Evolutionary conservation across 345 rosid species (phyloP).

Genomic region (Capsella bursapastoris): DNA sequence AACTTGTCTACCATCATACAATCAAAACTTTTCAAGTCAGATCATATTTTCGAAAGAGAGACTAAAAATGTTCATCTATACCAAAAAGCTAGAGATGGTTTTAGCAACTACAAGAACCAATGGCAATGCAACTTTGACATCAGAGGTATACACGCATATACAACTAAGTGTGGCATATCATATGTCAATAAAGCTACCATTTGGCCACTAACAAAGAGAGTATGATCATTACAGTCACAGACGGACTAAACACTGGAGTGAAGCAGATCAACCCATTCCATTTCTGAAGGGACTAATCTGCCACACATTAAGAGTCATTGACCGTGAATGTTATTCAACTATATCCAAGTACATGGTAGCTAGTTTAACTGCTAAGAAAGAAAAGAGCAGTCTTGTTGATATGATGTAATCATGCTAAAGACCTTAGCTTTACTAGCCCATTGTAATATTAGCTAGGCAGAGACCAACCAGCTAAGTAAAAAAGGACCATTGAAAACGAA

Average conservation of each 20-base stretch:
- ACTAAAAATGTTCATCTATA: neutral
- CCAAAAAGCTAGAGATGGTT: slow-evolving; percentile 6
- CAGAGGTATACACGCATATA: neutral
- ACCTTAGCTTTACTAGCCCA: neutral
- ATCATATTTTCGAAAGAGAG: neutral
- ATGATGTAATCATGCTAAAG: slow-evolving; percentile 25
- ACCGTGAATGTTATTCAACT: slow-evolving; percentile 1
- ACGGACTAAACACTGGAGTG: neutral
- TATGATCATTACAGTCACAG: slow-evolving; percentile 10
- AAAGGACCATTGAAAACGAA: slow-evolving; percentile 1
- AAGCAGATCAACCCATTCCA: slow-evolving; percentile 2
- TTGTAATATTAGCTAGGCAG: slow-evolving; percentile 9
- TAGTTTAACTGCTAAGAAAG: neutral
- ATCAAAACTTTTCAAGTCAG: slow-evolving; percentile 43
- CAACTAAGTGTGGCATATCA: slow-evolving; percentile 32
- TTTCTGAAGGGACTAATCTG: slow-evolving; percentile 21
- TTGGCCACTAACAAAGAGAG: slow-evolving; percentile 11
- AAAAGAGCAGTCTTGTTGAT: slow-evolving; percentile 28
- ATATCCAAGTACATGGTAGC: neutral
- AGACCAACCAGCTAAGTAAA: slow-evolving; percentile 14
- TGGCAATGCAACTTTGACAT: slow-evolving; percentile 10
- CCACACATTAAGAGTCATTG: slow-evolving; percentile 4
- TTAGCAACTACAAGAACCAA: neutral
- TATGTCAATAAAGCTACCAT: slow-evolving; percentile 34
- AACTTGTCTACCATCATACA: slow-evolving; percentile 63